Base-by-base conservation (phyloP, 768 basidiomycete genomes). In the Amanita rubescens region DNA sequence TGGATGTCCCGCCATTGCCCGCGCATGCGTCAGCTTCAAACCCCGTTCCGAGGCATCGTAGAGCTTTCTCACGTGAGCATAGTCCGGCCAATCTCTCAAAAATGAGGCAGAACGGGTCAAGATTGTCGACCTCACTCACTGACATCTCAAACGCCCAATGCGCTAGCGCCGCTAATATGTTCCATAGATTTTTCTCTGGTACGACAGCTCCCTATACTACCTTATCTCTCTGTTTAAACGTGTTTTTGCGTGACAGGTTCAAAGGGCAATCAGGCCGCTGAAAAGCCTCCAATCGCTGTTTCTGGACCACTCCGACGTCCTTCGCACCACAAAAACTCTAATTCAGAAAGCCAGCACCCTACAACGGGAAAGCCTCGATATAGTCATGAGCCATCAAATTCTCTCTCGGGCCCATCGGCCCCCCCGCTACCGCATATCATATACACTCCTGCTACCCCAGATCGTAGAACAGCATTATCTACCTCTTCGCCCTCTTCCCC, bases 121-220 rank as follows among this genome's bases (percentile, higher is more conserved):
- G 65, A 5, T 63, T 51, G 17, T 37, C 34, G 34, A 24, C 34
- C 15, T 46, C 43, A 12, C 35, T 42, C 32, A 37, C 43, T 12
- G 51, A 51, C 22, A 42, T 43, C 38, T 41, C 41, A 20, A 51
- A 51, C 19, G 41, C 17, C 7, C 51, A 51, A 25, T 51, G 51
- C 27, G 38, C 41, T 33, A 60, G 64, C 27, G 58, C 62, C 22
- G 67, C 69, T 2, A 57, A 63, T 51, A 67, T 63, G 52, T 60
- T 69, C 25, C 64, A 66, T 19, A 65, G 60, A 56, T 61, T 69
- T 45, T 69, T 71, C 54, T 59, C 65, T 49, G 66, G 69, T 71
- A 56, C 41, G 64, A 19, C 8, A 49, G 15, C 48, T 15, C 38
- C 7, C 25, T 17, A 9, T 34, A 22, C 7, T 14, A 19, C 24